Base-by-base conservation (phyloP, 148 eudicot species). In the Bassia scoparia region DNA sequence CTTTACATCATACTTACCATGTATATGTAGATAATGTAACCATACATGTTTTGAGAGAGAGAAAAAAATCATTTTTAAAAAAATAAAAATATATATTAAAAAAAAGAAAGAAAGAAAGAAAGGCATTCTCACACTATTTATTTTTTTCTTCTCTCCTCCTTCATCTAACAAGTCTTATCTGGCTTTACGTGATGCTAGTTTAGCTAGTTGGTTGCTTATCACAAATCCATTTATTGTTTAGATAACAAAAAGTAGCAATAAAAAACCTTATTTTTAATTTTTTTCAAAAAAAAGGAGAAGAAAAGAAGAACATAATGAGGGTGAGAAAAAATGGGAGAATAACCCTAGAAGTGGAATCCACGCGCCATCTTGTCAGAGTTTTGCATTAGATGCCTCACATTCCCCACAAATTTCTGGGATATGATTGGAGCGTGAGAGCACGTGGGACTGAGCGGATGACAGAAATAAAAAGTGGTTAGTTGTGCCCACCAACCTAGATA, bases 401-500 rank as follows among this genome's bases (percentile, higher is more conserved):
- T 21, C 24, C 70, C 77, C 80, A 79, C 77, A 35, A 72, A 72
- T n/a, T n/a, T 18, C 38, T 1, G 17, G 53, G 24, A 14, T 69
- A 41, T 60, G 53, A 82, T 76, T 79, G 78, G 80, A 41, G 41
- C 74, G 82, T 82, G 80, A 0, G 7, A 0, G 0, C 77, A 82
- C 74, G 71, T 24, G n/a, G 7, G 0, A 0, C 16, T 4, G 71
- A 50, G 70, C n/a, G n/a, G n/a, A n/a, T n/a, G 12, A 54, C 30
- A 43, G 49, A 20, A 13, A 0, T 15, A 21, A 34, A 43, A 67
- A 31, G 68, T 69, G 48, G 63, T 52, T 64, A n/a, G 59, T 69
- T 63, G 64, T 43, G 79, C 80, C 65, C 60, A 66, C 69, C 69
- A 66, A 79, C 85, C 85, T 82, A 82, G 76, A 68, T 72, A 65